Conservation (phyloP, 306 rosid genomes). For the Nissolia schottii region DNA sequence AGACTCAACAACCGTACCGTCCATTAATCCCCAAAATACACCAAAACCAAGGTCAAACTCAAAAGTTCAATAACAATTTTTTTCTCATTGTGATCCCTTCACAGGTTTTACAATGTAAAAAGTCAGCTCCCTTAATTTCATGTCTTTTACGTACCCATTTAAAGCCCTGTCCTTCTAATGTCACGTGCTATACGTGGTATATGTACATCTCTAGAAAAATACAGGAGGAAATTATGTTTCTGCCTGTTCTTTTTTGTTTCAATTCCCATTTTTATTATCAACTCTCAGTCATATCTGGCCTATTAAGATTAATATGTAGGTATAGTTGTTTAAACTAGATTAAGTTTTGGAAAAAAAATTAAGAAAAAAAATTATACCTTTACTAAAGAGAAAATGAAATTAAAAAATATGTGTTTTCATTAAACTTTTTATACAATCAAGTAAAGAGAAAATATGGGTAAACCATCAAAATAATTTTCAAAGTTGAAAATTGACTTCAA, state of each 20-base stretch:
- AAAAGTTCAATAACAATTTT: neutral
- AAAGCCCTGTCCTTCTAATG: neutral
- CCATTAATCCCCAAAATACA: conserved; percentile 17
- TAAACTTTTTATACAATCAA: too few relatives aligned
- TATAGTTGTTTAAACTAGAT: too few relatives aligned
- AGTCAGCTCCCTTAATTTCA: conserved; percentile 18
- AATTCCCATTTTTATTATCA: neutral
- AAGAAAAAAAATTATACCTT: too few relatives aligned
- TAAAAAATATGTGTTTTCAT: too few relatives aligned
- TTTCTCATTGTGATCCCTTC: neutral
- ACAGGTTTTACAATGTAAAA: conserved; percentile 6
- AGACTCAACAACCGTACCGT: conserved; percentile 43
- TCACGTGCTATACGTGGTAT: neutral
- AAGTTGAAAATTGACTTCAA: too few relatives aligned
- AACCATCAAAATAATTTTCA: too few relatives aligned
- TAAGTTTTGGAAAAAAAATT: too few relatives aligned
- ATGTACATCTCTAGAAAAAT: neutral
- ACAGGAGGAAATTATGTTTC: neutral
- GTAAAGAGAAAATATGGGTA: too few relatives aligned
- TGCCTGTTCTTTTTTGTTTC: neutral
- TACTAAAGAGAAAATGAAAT: too few relatives aligned
- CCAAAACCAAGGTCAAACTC: conserved; percentile 29
- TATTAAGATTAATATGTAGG: too few relatives aligned
- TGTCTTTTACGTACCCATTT: neutral
- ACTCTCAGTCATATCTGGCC: too few relatives aligned